These are phyloP conservation scores for Orbilia brochopaga DNA, from an alignment of 2,329 filamentous ascomycete species.

Conservation along the genomic window DNA sequence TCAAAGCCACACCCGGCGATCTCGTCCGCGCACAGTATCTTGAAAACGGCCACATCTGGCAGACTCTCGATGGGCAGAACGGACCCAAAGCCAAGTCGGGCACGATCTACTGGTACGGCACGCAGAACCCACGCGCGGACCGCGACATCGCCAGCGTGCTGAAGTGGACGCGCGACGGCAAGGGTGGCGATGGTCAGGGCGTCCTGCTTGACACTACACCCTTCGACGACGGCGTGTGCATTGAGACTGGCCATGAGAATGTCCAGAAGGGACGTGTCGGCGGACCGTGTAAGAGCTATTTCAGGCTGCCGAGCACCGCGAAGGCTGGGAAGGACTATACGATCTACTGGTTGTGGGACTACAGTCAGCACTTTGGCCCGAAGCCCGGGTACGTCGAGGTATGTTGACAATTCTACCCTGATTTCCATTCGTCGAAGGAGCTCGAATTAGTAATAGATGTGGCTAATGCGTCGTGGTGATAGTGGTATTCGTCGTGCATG, in stretches of 20 bases:
- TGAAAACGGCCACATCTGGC: slow-evolving; percentile 55
- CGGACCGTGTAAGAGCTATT: slow-evolving; percentile 80
- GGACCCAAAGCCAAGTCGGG: slow-evolving; percentile 46
- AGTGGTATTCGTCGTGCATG: slow-evolving; percentile 55
- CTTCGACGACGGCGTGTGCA: slow-evolving; percentile 91
- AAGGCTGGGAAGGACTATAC: slow-evolving; percentile 72
- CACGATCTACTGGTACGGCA: slow-evolving; percentile 53
- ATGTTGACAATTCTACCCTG: slow-evolving; percentile 14
- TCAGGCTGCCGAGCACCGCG: slow-evolving; percentile 73
- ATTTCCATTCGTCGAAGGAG: too few species aligned
- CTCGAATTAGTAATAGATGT: not conserved
- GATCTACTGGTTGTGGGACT: slow-evolving; percentile 97
- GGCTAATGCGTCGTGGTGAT: slow-evolving; percentile 13
- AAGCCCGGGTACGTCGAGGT: slow-evolving; percentile 46
- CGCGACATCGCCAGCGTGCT: slow-evolving; percentile 49
- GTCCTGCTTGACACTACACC: slow-evolving; percentile 73
- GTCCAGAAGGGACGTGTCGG: slow-evolving; percentile 59
- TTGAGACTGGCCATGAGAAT: slow-evolving; percentile 69
- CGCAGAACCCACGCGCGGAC: slow-evolving; percentile 47
- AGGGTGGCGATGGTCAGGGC: slow-evolving; percentile 79
- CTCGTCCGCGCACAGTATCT: slow-evolving; percentile 52
- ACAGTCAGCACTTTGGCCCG: slow-evolving; percentile 51
- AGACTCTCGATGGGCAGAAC: slow-evolving; percentile 24
- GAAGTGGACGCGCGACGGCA: slow-evolving; percentile 78
- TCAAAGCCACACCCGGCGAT: slow-evolving; percentile 52